These are phyloP conservation scores for Suillus decipiens DNA, from an alignment of 768 basidiomycete species.

Conservation along the genomic window DNA sequence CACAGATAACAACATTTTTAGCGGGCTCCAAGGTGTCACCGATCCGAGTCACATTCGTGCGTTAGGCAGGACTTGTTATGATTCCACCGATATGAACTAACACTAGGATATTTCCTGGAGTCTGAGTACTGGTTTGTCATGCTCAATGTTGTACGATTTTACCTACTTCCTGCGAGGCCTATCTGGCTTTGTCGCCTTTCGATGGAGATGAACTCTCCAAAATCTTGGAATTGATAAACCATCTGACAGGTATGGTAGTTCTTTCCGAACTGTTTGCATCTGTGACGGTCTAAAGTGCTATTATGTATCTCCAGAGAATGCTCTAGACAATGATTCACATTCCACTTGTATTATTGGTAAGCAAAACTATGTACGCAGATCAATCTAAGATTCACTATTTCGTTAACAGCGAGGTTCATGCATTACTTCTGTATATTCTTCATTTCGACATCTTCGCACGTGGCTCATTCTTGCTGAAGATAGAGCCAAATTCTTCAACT, in stretches of 20 bases:
- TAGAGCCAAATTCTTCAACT: conserved; percentile 11
- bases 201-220: conserved; percentile 9
- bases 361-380: neutral
- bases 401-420: conserved; percentile 4
- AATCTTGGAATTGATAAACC: conserved; percentile 7
- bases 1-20: neutral
- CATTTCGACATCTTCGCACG: neutral
- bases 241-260: conserved; percentile 2
- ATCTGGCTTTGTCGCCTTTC: conserved; percentile 8
- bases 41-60: conserved; percentile 10
- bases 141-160: conserved; percentile 1
- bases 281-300: neutral
- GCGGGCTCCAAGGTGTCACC: neutral
- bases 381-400: neutral
- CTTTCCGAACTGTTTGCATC: neutral
- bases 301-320: neutral
- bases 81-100: neutral
- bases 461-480: neutral
- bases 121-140: conserved; percentile 11
- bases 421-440: conserved; percentile 4
- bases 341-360: conserved; percentile 13
- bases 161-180: neutral
- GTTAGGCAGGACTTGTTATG: neutral
- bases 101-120: conserved; percentile 3
- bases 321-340: neutral